phyloP scores from a whole-genome alignment of 1,284 basidiomycete genomes.

The Trichosporon inkin region DNA sequence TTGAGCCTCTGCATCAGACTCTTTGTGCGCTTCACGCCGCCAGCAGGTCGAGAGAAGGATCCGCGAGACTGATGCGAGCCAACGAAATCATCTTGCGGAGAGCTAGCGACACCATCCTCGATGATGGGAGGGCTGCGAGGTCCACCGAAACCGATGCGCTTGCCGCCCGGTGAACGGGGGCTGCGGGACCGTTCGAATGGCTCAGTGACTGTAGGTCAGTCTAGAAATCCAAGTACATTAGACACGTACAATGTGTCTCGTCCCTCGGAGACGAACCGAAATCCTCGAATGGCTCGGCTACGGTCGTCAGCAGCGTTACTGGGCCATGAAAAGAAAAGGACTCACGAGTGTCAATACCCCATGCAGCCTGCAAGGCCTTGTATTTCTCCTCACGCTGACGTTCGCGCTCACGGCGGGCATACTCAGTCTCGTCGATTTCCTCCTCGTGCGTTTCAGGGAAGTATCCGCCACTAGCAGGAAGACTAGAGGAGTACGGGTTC shows the following conservation, averaged over 20 bases:
- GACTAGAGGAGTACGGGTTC: slow-evolving; percentile 48
- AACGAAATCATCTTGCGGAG: background rate
- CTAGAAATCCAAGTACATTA: too few species aligned
- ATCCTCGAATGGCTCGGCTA: slow-evolving; percentile 51
- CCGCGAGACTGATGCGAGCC: background rate
- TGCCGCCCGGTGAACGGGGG: slow-evolving; percentile 39
- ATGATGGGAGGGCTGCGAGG: slow-evolving; percentile 15
- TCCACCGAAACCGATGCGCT: slow-evolving; percentile 23
- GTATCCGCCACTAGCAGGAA: slow-evolving; percentile 46
- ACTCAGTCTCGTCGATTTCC: slow-evolving; percentile 31
- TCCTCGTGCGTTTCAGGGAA: slow-evolving; percentile 33
- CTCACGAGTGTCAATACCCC: slow-evolving; percentile 50
- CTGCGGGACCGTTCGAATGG: slow-evolving; percentile 6
- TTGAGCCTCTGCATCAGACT: slow-evolving; percentile 52
- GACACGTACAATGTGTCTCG: slow-evolving; percentile 16
- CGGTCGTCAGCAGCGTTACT: slow-evolving; percentile 18
- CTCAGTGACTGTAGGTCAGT: slow-evolving; percentile 25
- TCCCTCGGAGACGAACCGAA: slow-evolving; percentile 45
- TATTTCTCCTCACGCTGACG: slow-evolving; percentile 46
- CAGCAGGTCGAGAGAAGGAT: slow-evolving; percentile 16
- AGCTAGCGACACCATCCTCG: slow-evolving; percentile 2
- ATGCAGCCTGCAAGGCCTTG: slow-evolving; percentile 48
- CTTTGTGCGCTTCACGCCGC: slow-evolving; percentile 50
- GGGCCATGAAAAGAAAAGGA: background rate
- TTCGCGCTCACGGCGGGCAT: slow-evolving; percentile 37